phyloP scores from a whole-genome alignment of 768 basidiomycete genomes.

The Rhodotorula sphaerocarpa region DNA sequence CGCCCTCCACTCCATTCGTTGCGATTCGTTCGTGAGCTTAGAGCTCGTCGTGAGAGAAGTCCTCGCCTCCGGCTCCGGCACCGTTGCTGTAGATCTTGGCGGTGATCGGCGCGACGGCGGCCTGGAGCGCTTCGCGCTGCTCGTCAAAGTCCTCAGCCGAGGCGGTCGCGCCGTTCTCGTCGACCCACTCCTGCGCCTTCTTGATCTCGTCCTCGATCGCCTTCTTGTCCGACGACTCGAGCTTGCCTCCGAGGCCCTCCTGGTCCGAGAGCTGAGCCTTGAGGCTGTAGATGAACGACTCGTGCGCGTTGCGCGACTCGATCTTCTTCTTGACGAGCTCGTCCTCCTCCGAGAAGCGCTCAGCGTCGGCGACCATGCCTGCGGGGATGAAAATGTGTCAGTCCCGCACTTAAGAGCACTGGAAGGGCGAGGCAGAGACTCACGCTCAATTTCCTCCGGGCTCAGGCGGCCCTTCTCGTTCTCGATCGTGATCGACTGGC shows the following conservation, averaged over 20 bases:
- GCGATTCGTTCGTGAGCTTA: slow-evolving; percentile 37
- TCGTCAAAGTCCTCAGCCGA: slow-evolving; percentile 83
- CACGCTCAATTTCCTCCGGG: slow-evolving; percentile 74
- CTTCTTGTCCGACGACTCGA: slow-evolving; percentile 22
- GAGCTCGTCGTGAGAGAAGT: slow-evolving; percentile 54
- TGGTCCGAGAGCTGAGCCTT: slow-evolving; percentile 77
- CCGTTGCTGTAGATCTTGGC: slow-evolving; percentile 51
- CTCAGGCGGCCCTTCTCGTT: slow-evolving; percentile 90
- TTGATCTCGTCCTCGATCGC: slow-evolving; percentile 63
- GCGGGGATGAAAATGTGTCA: neutral
- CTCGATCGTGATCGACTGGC: slow-evolving; percentile 82
- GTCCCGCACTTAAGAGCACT: neutral
- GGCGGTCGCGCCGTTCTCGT: slow-evolving; percentile 67
- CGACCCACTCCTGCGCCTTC: slow-evolving; percentile 86
- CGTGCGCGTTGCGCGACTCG: slow-evolving; percentile 41
- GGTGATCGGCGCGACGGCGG: slow-evolving; percentile 72
- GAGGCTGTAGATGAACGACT: slow-evolving; percentile 54
- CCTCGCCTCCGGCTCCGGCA: slow-evolving; percentile 50
- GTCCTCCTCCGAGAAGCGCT: slow-evolving; percentile 80
- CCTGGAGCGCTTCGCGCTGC: slow-evolving; percentile 58
- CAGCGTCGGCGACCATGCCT: slow-evolving; percentile 79
- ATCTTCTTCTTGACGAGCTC: slow-evolving; percentile 45
- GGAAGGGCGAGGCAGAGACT: neutral
- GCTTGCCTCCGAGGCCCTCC: slow-evolving; percentile 81
- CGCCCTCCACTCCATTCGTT: neutral